Percentiles rank a stretch among this genome's conserved stretches.
phyloP scores from a whole-genome alignment of 2,329 filamentous ascomycete genomes.

The Neospermospora avenae region DNA sequence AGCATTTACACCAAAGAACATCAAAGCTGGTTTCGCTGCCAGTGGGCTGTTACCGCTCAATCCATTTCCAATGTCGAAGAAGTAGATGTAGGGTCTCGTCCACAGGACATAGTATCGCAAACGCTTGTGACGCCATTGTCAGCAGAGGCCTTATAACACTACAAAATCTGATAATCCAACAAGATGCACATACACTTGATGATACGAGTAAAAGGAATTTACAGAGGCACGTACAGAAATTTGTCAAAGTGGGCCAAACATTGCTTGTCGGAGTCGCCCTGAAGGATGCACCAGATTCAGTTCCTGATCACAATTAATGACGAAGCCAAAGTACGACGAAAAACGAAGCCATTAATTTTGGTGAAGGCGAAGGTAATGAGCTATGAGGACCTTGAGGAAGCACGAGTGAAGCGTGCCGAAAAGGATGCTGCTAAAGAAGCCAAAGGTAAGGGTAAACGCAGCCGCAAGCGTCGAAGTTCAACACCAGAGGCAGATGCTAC shows the following conservation, averaged over 20 bases:
- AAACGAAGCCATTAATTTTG: conserved; percentile 15
- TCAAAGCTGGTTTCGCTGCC: conserved; percentile 28
- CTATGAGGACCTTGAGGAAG: conserved; percentile 30
- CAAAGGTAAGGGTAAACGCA: conserved; percentile 14
- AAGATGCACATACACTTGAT: conserved; percentile 24
- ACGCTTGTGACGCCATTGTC: conserved; percentile 15
- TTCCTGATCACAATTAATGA: conserved; percentile 19
- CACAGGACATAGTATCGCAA: conserved; percentile 13
- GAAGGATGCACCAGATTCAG: conserved; percentile 30
- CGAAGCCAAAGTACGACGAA: conserved; percentile 20
- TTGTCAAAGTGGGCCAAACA: conserved; percentile 26
- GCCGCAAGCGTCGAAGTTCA: conserved; percentile 14
- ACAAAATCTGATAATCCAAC: conserved; percentile 25
- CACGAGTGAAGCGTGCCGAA: conserved; percentile 3
- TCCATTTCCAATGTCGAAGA: conserved; percentile 5
- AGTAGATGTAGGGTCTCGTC: conserved; percentile 6
- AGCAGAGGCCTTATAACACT: conserved; percentile 22
- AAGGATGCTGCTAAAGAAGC: background rate
- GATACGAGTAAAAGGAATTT: conserved; percentile 22
- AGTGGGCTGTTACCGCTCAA: conserved; percentile 17
- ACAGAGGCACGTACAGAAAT: conserved; percentile 27
- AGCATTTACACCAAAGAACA: conserved; percentile 29
- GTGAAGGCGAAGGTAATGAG: conserved; percentile 25
- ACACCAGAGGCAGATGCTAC: conserved; percentile 4
- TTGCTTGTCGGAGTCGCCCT: conserved; percentile 29